Evolutionary conservation across 2,329 filamentous ascomycete genomes (phyloP).

Genomic region (Alternaria postmessia): DNA sequence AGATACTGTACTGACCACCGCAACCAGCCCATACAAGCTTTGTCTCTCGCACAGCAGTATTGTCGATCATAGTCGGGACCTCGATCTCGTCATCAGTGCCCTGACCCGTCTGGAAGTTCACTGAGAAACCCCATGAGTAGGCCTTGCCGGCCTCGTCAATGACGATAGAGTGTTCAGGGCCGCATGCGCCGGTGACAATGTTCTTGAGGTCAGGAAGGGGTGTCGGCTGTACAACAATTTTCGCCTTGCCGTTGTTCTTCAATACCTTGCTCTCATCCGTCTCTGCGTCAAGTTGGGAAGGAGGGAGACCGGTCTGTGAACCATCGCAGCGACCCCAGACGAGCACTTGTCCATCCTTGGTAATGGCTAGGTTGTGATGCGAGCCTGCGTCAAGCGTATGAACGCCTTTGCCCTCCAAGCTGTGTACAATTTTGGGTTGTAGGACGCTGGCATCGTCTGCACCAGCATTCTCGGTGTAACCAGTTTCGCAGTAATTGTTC

Average conservation of each 20-base stretch:
- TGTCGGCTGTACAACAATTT: constrained; percentile 74
- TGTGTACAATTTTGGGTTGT: constrained; percentile 69
- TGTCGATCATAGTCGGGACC: constrained; percentile 80
- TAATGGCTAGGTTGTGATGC: constrained; percentile 75
- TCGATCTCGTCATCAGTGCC: constrained; percentile 81
- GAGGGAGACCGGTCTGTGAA: constrained; percentile 59
- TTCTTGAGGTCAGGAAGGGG: constrained; percentile 66
- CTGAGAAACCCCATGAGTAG: constrained; percentile 82
- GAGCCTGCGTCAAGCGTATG: constrained; percentile 73
- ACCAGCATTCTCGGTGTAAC: constrained; percentile 68
- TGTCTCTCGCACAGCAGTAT: constrained; percentile 79
- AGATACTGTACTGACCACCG: constrained; percentile 82
- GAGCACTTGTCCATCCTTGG: constrained; percentile 62
- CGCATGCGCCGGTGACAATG: constrained; percentile 66
- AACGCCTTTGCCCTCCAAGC: constrained; percentile 70
- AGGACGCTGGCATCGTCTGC: constrained; percentile 75
- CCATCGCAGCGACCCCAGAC: constrained; percentile 69
- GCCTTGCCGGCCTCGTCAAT: constrained; percentile 73
- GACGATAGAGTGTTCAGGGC: constrained; percentile 76
- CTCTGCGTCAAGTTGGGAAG: constrained; percentile 37
- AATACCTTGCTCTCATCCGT: constrained; percentile 55
- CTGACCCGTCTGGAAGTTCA: constrained; percentile 81
- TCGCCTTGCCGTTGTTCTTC: constrained; percentile 67
- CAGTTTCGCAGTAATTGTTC: constrained; percentile 87
- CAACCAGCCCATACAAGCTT: constrained; percentile 80